Percentiles rank a stretch among this genome's conserved stretches.
Evolutionary conservation across 305 asterid species (phyloP).

Genomic region (Plantago lanceolata): DNA sequence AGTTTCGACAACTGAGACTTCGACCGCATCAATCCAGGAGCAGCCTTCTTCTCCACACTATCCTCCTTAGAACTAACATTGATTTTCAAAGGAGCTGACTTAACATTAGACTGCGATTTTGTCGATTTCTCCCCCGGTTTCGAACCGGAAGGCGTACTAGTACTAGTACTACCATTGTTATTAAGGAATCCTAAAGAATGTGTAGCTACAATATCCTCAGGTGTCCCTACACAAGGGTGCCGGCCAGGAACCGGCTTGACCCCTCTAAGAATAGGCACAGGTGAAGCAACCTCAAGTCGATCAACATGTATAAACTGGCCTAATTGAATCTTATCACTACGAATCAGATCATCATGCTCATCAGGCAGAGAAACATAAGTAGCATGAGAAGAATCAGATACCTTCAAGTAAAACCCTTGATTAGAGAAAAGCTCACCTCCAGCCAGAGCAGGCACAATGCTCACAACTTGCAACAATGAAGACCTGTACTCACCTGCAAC

Average conservation of each 20-base stretch:
- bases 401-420: slow-evolving; percentile 95
- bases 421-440: slow-evolving; percentile 91
- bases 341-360: slow-evolving; percentile 86
- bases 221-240: slow-evolving; percentile 94
- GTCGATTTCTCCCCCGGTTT: slow-evolving; percentile 35
- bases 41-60: slow-evolving; percentile 40
- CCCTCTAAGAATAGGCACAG: slow-evolving; percentile 83
- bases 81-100: slow-evolving; percentile 34
- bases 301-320: slow-evolving; percentile 93
- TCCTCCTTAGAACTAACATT: slow-evolving; percentile 46
- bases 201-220: slow-evolving; percentile 88
- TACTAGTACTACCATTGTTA: slow-evolving; percentile 47
- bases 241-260: slow-evolving; percentile 85
- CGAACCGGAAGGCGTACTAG: slow-evolving; percentile 37
- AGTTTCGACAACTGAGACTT: slow-evolving; percentile 75
- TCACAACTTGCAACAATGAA: slow-evolving; percentile 78
- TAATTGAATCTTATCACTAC: slow-evolving; percentile 90
- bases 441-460: slow-evolving; percentile 94
- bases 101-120: slow-evolving; percentile 37
- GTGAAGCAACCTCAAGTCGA: slow-evolving; percentile 88
- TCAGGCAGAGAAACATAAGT: slow-evolving; percentile 92
- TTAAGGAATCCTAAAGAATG: slow-evolving; percentile 80
- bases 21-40: slow-evolving; percentile 58
- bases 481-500: slow-evolving; percentile 95
- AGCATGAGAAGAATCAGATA: slow-evolving; percentile 97